Conservation (phyloP, 805 yeast species). For the Candida chauliodis region DNA sequence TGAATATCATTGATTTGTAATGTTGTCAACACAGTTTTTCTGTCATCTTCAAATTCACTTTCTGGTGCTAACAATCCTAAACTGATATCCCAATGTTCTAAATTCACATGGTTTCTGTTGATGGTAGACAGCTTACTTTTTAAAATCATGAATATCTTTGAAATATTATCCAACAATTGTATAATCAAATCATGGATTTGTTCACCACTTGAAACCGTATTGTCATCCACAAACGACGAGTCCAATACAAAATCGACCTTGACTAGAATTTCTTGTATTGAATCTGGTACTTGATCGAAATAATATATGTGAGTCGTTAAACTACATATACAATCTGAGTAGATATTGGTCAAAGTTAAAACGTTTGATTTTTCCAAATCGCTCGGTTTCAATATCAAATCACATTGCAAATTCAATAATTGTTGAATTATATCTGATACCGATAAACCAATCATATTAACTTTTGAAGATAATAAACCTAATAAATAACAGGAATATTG, state of each 20-base stretch:
- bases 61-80: conserved; percentile 28
- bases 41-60: conserved; percentile 13
- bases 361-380: conserved; percentile 20
- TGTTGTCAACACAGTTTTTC: conserved; percentile 15
- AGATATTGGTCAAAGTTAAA: conserved; percentile 35
- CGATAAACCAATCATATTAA: conserved; percentile 83
- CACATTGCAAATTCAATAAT: conserved; percentile 48
- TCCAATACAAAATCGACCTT: conserved; percentile 35
- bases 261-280: conserved; percentile 63
- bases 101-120: conserved; percentile 40
- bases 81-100: conserved; percentile 43
- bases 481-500: conserved; percentile 45
- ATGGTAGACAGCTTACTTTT: conserved; percentile 32
- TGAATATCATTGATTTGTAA: conserved; percentile 33
- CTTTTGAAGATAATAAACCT: conserved; percentile 68
- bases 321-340: conserved; percentile 59
- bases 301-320: conserved; percentile 78
- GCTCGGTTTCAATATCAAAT: conserved; percentile 24
- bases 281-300: conserved; percentile 81
- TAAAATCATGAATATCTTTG: conserved; percentile 27
- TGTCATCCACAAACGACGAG: conserved; percentile 12
- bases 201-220: conserved; percentile 4
- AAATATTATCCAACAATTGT: conserved; percentile 29
- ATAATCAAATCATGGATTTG: conserved; percentile 18
- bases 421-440: conserved; percentile 73